Percentiles rank a stretch among this genome's conserved stretches.
Conservation (phyloP, 129 eudicot genomes). For the Logfia minima region DNA sequence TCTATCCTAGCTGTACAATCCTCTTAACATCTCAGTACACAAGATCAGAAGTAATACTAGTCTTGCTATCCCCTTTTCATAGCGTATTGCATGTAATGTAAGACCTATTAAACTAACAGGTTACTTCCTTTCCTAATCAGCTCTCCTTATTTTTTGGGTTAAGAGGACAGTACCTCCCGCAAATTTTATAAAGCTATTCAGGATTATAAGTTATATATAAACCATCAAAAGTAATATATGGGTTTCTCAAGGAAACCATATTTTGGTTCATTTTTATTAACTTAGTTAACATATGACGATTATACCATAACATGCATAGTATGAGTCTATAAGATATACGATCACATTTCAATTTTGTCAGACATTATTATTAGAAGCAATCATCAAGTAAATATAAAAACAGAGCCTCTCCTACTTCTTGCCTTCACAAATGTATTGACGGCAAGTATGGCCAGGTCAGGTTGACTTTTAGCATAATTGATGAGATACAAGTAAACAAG, state of each 20-base stretch:
- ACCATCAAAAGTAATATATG: constrained; percentile 1
- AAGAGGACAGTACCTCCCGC: not conserved
- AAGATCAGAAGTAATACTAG: not conserved
- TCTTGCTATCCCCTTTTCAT: not conserved
- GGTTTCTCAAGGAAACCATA: not conserved
- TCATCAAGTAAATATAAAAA: constrained; percentile 8
- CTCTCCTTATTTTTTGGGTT: no score
- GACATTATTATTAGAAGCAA: constrained; percentile 16
- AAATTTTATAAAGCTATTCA: not conserved
- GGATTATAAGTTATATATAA: not conserved
- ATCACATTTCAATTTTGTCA: not conserved
- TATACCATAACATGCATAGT: constrained; percentile 10
- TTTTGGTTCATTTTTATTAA: not conserved
- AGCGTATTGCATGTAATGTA: not conserved
- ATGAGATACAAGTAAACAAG: constrained; percentile 96
- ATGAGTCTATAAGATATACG: constrained; percentile 6
- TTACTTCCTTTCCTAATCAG: not conserved
- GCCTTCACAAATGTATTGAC: constrained; percentile 99
- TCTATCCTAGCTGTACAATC: not conserved
- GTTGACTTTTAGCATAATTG: constrained; percentile 97
- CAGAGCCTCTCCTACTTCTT: constrained; percentile 26
- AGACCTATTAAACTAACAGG: not conserved
- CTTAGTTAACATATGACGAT: not conserved
- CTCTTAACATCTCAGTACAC: not conserved
- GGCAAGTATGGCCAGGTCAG: constrained; percentile 97